phyloP scores from a whole-genome alignment of 108 stramenopile species.

The Skeletonema marinoi region DNA sequence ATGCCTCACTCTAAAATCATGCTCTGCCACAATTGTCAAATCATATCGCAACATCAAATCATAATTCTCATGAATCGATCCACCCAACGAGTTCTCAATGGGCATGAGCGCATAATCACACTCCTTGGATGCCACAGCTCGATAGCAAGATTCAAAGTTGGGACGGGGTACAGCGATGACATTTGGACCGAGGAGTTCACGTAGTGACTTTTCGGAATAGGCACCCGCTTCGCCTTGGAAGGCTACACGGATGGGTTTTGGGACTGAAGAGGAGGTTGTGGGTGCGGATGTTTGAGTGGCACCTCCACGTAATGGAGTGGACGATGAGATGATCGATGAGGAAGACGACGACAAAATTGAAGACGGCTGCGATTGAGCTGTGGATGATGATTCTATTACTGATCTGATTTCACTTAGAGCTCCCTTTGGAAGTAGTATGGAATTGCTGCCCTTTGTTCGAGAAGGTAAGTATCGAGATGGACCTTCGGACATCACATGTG shows the following conservation, averaged over 20 bases:
- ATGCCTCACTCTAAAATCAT: constrained; percentile 95
- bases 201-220: constrained; percentile 94
- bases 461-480: constrained; percentile 4
- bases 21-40: constrained; percentile 79
- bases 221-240: constrained; percentile 98
- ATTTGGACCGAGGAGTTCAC: constrained; percentile 88
- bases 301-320: not conserved
- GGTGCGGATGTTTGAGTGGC: not conserved
- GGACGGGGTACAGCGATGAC: constrained; percentile 88
- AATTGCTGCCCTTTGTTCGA: constrained; percentile 7
- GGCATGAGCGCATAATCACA: constrained; percentile 95
- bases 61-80: constrained; percentile 98
- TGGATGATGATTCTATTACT: constrained; percentile 16
- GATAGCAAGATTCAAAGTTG: constrained; percentile 94
- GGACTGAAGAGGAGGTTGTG: not conserved
- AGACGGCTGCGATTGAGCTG: not conserved
- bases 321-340: not conserved
- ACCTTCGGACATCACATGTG: not conserved
- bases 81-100: constrained; percentile 96
- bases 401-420: constrained; percentile 33
- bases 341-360: constrained; percentile 5
- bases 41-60: constrained; percentile 97
- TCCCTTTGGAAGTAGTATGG: constrained; percentile 7
- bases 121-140: constrained; percentile 92
- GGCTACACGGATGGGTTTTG: constrained; percentile 74